Evolutionary conservation across 2,329 filamentous ascomycete genomes (phyloP).

Genomic region (Paraphaeosphaeria minitans): DNA sequence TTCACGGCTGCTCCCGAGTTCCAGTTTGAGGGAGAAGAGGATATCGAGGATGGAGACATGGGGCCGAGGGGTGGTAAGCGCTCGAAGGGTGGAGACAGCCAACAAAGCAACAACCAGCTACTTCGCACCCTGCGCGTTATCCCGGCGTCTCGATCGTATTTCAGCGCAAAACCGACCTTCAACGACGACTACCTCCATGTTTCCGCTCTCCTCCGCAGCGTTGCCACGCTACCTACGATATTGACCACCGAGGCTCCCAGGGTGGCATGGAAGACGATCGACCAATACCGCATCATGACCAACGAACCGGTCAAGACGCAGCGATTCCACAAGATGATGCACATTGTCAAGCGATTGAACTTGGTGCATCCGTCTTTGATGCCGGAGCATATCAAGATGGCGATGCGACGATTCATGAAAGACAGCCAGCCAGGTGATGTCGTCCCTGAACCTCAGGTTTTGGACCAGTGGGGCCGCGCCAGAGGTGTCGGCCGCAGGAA

Average conservation of each 20-base stretch:
- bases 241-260: slow-evolving; percentile 69
- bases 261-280: slow-evolving; percentile 79
- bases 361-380: slow-evolving; percentile 80
- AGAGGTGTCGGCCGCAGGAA: slow-evolving; percentile 86
- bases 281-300: slow-evolving; percentile 68
- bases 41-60: neutral
- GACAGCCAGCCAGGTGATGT: slow-evolving; percentile 73
- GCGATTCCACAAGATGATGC: slow-evolving; percentile 78
- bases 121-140: slow-evolving; percentile 67
- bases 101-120: slow-evolving; percentile 20
- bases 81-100: slow-evolving; percentile 12
- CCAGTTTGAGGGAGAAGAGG: slow-evolving; percentile 40
- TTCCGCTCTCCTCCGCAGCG: slow-evolving; percentile 71
- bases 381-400: slow-evolving; percentile 69
- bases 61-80: neutral
- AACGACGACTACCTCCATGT: slow-evolving; percentile 82
- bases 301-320: slow-evolving; percentile 60
- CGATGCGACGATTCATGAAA: slow-evolving; percentile 73
- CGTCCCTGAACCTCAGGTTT: slow-evolving; percentile 62
- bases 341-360: slow-evolving; percentile 79
- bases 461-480: slow-evolving; percentile 80
- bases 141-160: slow-evolving; percentile 90
- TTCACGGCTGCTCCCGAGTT: slow-evolving; percentile 54
- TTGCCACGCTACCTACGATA: slow-evolving; percentile 74
- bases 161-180: slow-evolving; percentile 83